Evolutionary conservation across 2,329 filamentous ascomycete species (phyloP).

Genomic region (Aspergillus floridensis): DNA sequence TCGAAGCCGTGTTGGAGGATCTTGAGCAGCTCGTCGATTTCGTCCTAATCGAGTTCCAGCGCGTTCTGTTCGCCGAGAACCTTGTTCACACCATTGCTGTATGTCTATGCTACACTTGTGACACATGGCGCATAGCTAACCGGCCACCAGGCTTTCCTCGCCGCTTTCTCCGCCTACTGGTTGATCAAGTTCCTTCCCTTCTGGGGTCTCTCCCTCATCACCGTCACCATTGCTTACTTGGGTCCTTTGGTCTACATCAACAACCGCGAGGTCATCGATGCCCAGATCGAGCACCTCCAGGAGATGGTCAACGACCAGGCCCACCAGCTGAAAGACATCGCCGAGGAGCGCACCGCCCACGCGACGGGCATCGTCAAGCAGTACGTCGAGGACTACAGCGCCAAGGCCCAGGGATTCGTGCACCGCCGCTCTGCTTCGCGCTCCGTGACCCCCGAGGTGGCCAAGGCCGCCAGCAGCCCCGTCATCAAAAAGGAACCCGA

Average conservation of each 20-base stretch:
- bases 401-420: constrained; percentile 59
- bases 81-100: constrained; percentile 59
- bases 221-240: constrained; percentile 56
- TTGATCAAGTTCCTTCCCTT: constrained; percentile 65
- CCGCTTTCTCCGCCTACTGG: constrained; percentile 61
- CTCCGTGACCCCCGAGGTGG: constrained; percentile 33
- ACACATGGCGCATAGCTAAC: not conserved
- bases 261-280: constrained; percentile 64
- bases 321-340: constrained; percentile 58
- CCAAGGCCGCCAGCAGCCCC: constrained; percentile 26
- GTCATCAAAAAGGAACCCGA: constrained; percentile 36
- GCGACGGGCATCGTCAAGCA: constrained; percentile 58
- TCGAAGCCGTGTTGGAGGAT: constrained; percentile 61
- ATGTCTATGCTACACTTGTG: constrained; percentile 30
- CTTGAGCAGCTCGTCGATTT: constrained; percentile 65
- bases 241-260: constrained; percentile 62
- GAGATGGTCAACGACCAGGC: constrained; percentile 58
- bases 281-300: constrained; percentile 55
- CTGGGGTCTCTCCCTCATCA: constrained; percentile 61
- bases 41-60: constrained; percentile 66
- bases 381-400: constrained; percentile 60
- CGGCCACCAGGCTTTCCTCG: constrained; percentile 53
- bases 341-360: constrained; percentile 58
- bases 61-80: constrained; percentile 65
- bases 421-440: constrained; percentile 21